These are phyloP conservation scores for Henckelia pumila DNA, from an alignment of 257 asterid genomes.

Conservation along the genomic window DNA sequence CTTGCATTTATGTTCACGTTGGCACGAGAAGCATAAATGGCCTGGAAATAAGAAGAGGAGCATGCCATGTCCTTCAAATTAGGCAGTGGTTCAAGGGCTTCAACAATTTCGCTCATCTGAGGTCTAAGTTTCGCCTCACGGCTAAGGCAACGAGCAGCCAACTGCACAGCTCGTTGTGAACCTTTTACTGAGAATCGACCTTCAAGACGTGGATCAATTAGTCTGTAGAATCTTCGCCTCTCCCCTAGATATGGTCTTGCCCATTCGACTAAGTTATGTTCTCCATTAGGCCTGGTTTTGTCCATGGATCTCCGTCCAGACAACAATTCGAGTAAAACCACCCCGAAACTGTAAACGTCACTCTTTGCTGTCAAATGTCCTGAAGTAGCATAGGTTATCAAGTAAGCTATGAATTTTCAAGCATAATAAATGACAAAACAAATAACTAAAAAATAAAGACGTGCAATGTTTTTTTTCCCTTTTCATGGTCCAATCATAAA, in stretches of 20 bases:
- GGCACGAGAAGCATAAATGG: slow-evolving; percentile 44
- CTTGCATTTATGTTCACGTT: slow-evolving; percentile 27
- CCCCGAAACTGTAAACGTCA: slow-evolving; percentile 84
- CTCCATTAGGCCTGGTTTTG: slow-evolving; percentile 52
- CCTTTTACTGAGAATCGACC: slow-evolving; percentile 69
- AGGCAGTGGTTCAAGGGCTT: slow-evolving; percentile 60
- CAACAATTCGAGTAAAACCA: slow-evolving; percentile 68
- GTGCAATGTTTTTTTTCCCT: not conserved
- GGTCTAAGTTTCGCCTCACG: slow-evolving; percentile 68
- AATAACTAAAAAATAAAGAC: not conserved
- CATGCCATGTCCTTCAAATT: slow-evolving; percentile 56
- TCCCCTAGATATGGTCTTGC: slow-evolving; percentile 61
- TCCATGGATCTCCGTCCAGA: slow-evolving; percentile 74
- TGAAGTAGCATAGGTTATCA: slow-evolving; percentile 26
- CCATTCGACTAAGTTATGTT: slow-evolving; percentile 78
- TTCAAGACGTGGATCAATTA: slow-evolving; percentile 68
- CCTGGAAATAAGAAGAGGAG: slow-evolving; percentile 59
- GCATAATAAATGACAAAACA: not conserved
- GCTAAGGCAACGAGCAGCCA: slow-evolving; percentile 74
- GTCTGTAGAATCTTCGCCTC: slow-evolving; percentile 47
- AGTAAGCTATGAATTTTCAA: not conserved
- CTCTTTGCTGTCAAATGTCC: slow-evolving; percentile 82
- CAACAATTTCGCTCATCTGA: slow-evolving; percentile 70
- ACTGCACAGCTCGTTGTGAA: slow-evolving; percentile 52
- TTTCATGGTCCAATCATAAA: no score